Conservation (phyloP, 495 filamentous ascomycete genomes). For the Aspergillus sclerotiicarbonarius region DNA sequence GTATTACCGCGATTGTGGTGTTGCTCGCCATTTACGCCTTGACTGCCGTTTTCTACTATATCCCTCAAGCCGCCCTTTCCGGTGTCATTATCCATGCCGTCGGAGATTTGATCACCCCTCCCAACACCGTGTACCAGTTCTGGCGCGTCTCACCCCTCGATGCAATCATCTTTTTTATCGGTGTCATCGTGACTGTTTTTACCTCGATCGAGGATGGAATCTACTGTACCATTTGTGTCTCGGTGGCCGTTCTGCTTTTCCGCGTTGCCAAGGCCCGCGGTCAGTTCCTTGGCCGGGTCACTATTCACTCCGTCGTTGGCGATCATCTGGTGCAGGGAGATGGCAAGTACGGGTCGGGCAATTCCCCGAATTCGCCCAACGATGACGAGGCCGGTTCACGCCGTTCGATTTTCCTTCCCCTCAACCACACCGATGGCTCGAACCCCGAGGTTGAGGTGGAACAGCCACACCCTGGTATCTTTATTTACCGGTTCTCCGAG, state of each 20-base stretch:
- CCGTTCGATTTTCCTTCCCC: constrained; percentile 85
- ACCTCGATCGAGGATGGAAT: constrained; percentile 87
- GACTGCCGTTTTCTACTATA: constrained; percentile 91
- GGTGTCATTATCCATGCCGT: constrained; percentile 98
- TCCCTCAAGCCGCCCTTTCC: constrained; percentile 79
- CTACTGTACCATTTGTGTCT: constrained; percentile 77
- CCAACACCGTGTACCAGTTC: constrained; percentile 93
- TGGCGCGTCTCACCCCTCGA: constrained; percentile 91
- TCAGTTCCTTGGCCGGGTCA: constrained; percentile 83
- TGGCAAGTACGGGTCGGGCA: constrained; percentile 55
- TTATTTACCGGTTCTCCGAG: constrained; percentile 97
- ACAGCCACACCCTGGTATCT: constrained; percentile 87
- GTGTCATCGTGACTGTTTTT: constrained; percentile 90
- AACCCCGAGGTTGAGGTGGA: constrained; percentile 81
- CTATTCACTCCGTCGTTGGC: constrained; percentile 85
- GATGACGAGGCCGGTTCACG: constrained; percentile 29
- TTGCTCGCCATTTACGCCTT: constrained; percentile 94
- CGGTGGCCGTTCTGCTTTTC: constrained; percentile 77
- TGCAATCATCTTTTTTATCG: constrained; percentile 89
- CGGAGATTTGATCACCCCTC: constrained; percentile 89
- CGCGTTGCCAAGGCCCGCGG: constrained; percentile 82
- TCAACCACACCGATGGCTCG: constrained; percentile 83
- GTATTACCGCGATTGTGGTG: constrained; percentile 86
- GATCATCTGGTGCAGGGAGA: constrained; percentile 70
- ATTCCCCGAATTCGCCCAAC: constrained; percentile 28